Evolutionary conservation across 202 grass and related monocot species (phyloP).

Genomic region (Digitaria exilis): DNA sequence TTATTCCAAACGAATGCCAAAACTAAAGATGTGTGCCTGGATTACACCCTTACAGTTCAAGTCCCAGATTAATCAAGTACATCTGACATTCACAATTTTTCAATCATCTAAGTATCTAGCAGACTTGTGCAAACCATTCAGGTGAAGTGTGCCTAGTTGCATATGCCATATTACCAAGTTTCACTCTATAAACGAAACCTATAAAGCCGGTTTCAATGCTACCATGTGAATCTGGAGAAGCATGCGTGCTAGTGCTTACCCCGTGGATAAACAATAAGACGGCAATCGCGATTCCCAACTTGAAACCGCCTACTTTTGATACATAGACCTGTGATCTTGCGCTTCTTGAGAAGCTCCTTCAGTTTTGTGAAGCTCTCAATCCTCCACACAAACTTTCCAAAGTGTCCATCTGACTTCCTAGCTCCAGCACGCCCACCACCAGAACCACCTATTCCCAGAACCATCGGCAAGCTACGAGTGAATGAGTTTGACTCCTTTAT

Average conservation of each 20-base stretch:
- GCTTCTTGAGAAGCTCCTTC: conserved; percentile 95
- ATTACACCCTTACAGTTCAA: conserved; percentile 11
- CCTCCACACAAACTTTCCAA: conserved; percentile 92
- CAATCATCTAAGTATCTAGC: conserved; percentile 28
- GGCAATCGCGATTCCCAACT: conserved; percentile 86
- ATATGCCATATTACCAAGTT: conserved; percentile 10
- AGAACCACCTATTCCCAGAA: conserved; percentile 44
- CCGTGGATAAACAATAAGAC: conserved; percentile 98
- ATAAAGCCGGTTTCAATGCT: conserved; percentile 17
- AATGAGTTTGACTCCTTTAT: conserved; percentile 92
- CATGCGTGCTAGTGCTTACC: conserved; percentile 54
- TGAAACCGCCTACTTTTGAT: conserved; percentile 96
- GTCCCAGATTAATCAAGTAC: conserved; percentile 16
- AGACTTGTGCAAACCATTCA: conserved; percentile 25
- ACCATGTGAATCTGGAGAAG: conserved; percentile 25
- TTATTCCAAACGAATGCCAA: no score
- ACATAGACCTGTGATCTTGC: conserved; percentile 84
- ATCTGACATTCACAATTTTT: conserved; percentile 12
- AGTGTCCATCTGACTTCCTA: conserved; percentile 87
- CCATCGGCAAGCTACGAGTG: conserved; percentile 54
- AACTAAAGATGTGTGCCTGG: not conserved
- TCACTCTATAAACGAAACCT: conserved; percentile 32
- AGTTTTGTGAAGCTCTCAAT: conserved; percentile 92
- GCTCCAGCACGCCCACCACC: conserved; percentile 56
- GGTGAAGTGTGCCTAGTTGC: not conserved